These are phyloP conservation scores for Brasilioporus rufonigricans DNA, from an alignment of 768 basidiomycete species.

Conservation along the genomic window DNA sequence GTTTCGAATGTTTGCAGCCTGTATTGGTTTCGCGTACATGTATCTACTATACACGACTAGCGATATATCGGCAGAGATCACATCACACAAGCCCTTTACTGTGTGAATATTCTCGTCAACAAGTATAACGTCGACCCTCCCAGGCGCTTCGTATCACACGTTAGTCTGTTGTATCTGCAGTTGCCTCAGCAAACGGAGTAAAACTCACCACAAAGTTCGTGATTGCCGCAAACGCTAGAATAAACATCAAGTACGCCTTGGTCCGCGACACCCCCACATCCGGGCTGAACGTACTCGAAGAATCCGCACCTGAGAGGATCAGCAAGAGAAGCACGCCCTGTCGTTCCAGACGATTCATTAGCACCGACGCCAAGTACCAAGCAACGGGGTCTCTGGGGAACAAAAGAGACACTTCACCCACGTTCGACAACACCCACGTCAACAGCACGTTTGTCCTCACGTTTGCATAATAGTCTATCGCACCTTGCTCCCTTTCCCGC, in stretches of 20 bases:
- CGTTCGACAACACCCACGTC: slow-evolving; percentile 83
- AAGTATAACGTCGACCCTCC: slow-evolving; percentile 57
- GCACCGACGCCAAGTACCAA: background rate
- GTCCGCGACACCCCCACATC: slow-evolving; percentile 50
- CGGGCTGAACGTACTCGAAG: slow-evolving; percentile 58
- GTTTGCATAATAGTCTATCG: slow-evolving; percentile 85
- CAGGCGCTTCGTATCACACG: slow-evolving; percentile 43
- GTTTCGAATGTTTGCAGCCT: background rate
- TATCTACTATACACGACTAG: background rate
- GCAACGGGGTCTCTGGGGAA: background rate
- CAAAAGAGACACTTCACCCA: slow-evolving; percentile 38
- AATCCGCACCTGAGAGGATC: slow-evolving; percentile 60
- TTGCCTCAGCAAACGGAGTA: background rate
- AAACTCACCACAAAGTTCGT: slow-evolving; percentile 58
- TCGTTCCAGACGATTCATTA: background rate
- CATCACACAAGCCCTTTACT: slow-evolving; percentile 25
- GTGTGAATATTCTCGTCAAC: slow-evolving; percentile 49
- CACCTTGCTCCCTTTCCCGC: slow-evolving; percentile 68
- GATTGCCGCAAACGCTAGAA: slow-evolving; percentile 78
- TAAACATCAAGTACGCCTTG: slow-evolving; percentile 76
- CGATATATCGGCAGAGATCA: slow-evolving; percentile 4
- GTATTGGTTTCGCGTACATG: background rate
- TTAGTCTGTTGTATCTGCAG: background rate
- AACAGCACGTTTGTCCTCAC: slow-evolving; percentile 82
- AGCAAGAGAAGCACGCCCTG: slow-evolving; percentile 68